Conservation (phyloP, 345 rosid genomes). For the Zanthoxylum bungeanum region DNA sequence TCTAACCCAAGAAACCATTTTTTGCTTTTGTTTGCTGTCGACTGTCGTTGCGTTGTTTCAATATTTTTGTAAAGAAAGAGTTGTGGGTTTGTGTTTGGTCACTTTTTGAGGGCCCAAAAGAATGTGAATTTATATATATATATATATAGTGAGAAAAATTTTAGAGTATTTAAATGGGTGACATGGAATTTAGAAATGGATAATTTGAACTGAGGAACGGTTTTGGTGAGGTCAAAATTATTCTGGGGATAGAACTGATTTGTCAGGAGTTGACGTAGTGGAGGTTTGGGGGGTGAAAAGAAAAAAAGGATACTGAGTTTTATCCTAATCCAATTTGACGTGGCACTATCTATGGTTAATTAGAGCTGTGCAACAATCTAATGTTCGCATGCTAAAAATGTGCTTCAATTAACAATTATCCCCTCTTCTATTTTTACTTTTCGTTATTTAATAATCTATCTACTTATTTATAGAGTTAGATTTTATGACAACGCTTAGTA, state of each 20-base stretch:
- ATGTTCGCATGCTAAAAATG: background rate
- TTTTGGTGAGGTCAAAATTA: conserved; percentile 23
- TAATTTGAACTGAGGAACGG: conserved; percentile 12
- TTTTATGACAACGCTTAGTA: too few species aligned
- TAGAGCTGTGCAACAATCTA: background rate
- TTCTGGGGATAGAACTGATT: conserved; percentile 7
- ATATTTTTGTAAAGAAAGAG: background rate
- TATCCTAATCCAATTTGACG: conserved; percentile 30
- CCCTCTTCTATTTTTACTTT: background rate
- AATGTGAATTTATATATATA: conserved; percentile 1
- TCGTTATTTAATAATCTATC: background rate
- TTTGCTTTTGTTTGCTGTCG: background rate
- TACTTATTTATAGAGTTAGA: background rate
- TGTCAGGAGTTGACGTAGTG: conserved; percentile 5
- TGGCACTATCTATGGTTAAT: background rate
- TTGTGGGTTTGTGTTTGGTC: background rate
- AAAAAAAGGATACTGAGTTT: conserved; percentile 16
- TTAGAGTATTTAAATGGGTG: background rate
- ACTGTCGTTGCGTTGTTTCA: conserved; percentile 1
- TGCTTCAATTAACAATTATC: background rate
- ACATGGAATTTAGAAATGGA: conserved; percentile 22
- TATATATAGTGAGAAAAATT: background rate
- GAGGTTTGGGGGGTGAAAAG: background rate
- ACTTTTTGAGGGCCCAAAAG: conserved; percentile 13
- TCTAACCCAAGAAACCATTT: conserved; percentile 43